These are phyloP conservation scores for Syzygium oleosum DNA, from an alignment of 345 rosid species.

Conservation along the genomic window DNA sequence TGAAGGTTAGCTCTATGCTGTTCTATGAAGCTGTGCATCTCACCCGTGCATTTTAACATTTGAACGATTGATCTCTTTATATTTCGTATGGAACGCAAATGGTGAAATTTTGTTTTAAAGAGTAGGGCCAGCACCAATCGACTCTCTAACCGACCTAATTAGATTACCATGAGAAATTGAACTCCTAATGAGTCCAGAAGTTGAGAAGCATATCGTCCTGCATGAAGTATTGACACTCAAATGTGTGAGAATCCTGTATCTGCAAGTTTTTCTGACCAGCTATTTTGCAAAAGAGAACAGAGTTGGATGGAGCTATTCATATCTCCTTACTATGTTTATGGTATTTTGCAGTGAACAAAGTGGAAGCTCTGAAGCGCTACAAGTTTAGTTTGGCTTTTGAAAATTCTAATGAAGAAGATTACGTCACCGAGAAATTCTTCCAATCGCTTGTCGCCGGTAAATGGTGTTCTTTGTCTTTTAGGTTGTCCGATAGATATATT, in stretches of 20 bases:
- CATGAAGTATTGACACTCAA: not conserved
- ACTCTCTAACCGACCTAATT: not conserved
- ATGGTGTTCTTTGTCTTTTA: not conserved
- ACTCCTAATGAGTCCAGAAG: not conserved
- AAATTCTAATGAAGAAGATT: constrained; percentile 98
- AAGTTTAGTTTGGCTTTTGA: constrained; percentile 95
- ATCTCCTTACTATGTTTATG: not conserved
- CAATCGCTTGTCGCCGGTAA: constrained; percentile 95
- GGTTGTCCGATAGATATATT: not conserved
- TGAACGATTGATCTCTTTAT: not conserved
- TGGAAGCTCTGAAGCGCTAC: constrained; percentile 74
- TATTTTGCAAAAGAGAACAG: not conserved
- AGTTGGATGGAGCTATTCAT: not conserved
- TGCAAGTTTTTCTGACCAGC: not conserved
- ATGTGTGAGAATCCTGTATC: not conserved
- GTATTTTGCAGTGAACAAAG: constrained; percentile 67
- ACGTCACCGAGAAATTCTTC: constrained; percentile 91
- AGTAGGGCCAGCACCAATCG: not conserved
- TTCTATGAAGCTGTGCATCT: not conserved
- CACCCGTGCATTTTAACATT: not conserved
- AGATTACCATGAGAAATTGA: not conserved
- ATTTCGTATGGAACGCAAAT: not conserved
- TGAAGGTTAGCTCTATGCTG: not conserved
- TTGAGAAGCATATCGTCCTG: not conserved
- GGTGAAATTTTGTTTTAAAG: not conserved